Evolutionary conservation across 164 flowering plant genomes (phyloP).

Genomic region (Amborella trichopoda): DNA sequence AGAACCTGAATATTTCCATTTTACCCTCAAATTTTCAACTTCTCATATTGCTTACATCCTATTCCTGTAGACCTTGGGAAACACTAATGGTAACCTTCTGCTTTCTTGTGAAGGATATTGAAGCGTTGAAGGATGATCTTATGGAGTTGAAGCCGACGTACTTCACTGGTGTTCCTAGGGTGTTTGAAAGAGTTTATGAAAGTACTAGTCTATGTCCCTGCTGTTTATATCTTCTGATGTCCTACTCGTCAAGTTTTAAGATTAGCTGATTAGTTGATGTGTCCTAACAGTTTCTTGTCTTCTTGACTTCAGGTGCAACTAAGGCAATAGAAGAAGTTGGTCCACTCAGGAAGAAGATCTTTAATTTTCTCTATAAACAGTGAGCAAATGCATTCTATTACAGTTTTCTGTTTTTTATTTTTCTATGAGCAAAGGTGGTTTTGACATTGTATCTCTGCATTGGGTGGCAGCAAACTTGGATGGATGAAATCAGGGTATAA

Average conservation of each 20-base stretch:
- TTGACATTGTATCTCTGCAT: background rate
- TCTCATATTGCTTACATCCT: too few species aligned
- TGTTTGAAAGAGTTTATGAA: slow-evolving; percentile 76
- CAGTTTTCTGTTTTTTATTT: background rate
- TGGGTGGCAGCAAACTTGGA: slow-evolving; percentile 58
- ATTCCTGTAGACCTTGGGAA: too few species aligned
- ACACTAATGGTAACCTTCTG: too few species aligned
- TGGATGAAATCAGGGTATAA: slow-evolving; percentile 74
- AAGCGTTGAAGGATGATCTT: slow-evolving; percentile 69
- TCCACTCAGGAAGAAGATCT: slow-evolving; percentile 54
- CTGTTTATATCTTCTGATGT: too few species aligned
- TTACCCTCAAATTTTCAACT: too few species aligned
- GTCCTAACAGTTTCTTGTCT: too few species aligned
- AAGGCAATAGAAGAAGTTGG: slow-evolving; percentile 54
- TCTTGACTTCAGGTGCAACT: slow-evolving; percentile 66
- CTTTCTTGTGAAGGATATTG: slow-evolving; percentile 42
- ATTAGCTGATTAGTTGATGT: too few species aligned
- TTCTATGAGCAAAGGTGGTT: background rate
- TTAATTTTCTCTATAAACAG: slow-evolving; percentile 58
- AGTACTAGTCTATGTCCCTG: slow-evolving; percentile 21
- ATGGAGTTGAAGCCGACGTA: slow-evolving; percentile 87
- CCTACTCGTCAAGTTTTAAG: too few species aligned
- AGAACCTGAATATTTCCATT: too few species aligned
- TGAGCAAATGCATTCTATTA: slow-evolving; percentile 19
- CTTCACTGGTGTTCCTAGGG: slow-evolving; percentile 91